A percentile compares a stretch with the other conserved stretches of the same genome.
These are phyloP conservation scores for Lophiotrema nucula DNA, from an alignment of 495 filamentous ascomycete species.

Conservation along the genomic window DNA sequence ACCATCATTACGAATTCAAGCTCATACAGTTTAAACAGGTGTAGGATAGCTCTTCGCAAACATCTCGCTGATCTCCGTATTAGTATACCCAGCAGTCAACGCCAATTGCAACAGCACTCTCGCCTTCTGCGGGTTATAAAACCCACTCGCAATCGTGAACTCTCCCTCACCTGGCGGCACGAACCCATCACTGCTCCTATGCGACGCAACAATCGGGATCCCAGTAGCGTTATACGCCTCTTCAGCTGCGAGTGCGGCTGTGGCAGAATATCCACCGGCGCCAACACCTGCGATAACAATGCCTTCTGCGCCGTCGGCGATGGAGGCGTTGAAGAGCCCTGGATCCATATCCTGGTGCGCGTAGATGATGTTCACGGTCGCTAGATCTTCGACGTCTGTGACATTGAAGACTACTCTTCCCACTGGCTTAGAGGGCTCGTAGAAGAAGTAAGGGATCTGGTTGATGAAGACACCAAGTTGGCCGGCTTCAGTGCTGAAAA, in stretches of 20 bases:
- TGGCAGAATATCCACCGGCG: slow-evolving; percentile 25
- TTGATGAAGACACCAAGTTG: slow-evolving; percentile 49
- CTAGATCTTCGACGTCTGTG: slow-evolving; percentile 37
- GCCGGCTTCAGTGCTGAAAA: slow-evolving; percentile 49
- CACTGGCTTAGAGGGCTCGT: slow-evolving; percentile 40
- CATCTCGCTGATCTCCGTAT: slow-evolving; percentile 20
- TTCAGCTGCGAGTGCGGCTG: slow-evolving; percentile 4
- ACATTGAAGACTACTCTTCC: slow-evolving; percentile 45
- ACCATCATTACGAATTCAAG: too few species aligned
- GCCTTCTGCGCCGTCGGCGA: slow-evolving; percentile 46
- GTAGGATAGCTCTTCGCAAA: slow-evolving; percentile 28
- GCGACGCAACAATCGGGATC: slow-evolving; percentile 34
- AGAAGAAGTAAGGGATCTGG: slow-evolving; percentile 50
- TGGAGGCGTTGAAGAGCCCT: slow-evolving; percentile 40
- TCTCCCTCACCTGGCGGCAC: slow-evolving; percentile 30
- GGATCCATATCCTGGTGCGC: slow-evolving; percentile 40
- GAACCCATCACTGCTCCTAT: slow-evolving; percentile 36
- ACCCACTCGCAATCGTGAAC: slow-evolving; percentile 34
- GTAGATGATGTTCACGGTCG: slow-evolving; percentile 49
- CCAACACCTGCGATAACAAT: slow-evolving; percentile 47
- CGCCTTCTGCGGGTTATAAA: slow-evolving; percentile 42
- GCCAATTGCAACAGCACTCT: slow-evolving; percentile 41
- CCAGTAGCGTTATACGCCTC: slow-evolving; percentile 20
- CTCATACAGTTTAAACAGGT: slow-evolving; percentile 5
- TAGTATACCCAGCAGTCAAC: slow-evolving; percentile 32